Evolutionary conservation across 495 filamentous ascomycete species (phyloP), one percentile per base, ranked within the genome.

Genomic region (Xylaria intraflava): DNA sequence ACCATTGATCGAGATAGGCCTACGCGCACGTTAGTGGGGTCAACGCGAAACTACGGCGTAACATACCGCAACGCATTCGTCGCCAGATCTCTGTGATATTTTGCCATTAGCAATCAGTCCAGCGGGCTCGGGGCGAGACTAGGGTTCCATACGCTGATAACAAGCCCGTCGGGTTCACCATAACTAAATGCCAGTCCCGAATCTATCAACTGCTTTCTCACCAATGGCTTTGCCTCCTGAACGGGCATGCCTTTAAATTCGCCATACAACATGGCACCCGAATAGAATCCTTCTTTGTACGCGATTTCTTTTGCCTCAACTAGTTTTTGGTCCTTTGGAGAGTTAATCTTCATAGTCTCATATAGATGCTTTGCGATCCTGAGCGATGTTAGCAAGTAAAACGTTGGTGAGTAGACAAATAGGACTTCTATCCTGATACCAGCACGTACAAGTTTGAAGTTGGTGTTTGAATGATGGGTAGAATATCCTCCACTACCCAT

Each of bases 211-310:
- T 88, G 75, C 62, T 87, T 76, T 61, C 85, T 78, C 26, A 98
- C 89, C 65, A 93, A 88, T 27, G 86, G 83, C 73, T 98, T 98
- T 19, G 84, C 90, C 36, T 76, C 78, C 60, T 89, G 84, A 35
- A 98, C 93, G 49, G 87, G 77, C 70, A 90, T 80, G 24, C 90
- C 93, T 69, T 85, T 88, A 73, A 87, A 96, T 19, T 95, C 88
- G 42, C 93, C 93, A 49, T 87, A 78, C 36, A 89, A 69, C 88
- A 98, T 93, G 38, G 78, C 88, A 45, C 93, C 93, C 72, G 94
- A 87, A 75, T 97, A 98, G 76, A 88, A 96, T n/a, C 88, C 93
- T 66, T 95, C 91, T 67, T 90, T 94, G 74, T 98, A 98, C 4
- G 93, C 93, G 43, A 92, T 72, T 53, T 97, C 92, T 73, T 98